Evolutionary conservation across 108 stramenopile genomes (phyloP).

Genomic region (Nannochloropsis oceanica): DNA sequence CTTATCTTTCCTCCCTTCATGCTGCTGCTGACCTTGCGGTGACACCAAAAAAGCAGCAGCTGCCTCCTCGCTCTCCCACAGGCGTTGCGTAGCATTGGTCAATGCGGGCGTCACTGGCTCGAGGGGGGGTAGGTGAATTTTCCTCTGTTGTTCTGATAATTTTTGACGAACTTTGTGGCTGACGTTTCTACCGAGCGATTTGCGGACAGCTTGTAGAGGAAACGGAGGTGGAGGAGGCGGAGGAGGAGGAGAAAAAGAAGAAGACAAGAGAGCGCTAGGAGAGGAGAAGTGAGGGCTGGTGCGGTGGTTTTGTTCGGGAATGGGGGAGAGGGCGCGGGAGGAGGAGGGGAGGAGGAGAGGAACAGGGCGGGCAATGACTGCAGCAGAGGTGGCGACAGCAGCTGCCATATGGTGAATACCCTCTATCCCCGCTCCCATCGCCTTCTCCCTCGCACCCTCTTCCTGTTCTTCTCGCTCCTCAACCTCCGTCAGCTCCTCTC

Average conservation of each 20-base stretch:
- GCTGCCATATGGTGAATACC: too few relatives aligned
- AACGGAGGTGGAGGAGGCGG: too few relatives aligned
- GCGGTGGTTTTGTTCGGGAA: neutral
- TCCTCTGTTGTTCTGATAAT: neutral
- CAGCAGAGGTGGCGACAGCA: too few relatives aligned
- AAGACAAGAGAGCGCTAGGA: neutral
- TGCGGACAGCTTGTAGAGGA: too few relatives aligned
- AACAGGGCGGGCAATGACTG: too few relatives aligned
- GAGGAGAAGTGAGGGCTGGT: neutral
- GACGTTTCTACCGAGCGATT: neutral
- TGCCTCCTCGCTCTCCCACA: neutral
- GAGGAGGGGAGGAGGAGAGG: neutral
- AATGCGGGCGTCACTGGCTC: neutral
- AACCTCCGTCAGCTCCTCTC: neutral
- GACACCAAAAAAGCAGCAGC: too few relatives aligned
- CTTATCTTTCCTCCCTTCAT: too few relatives aligned
- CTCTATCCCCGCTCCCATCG: too few relatives aligned
- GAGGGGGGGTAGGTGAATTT: neutral
- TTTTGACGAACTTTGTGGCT: neutral
- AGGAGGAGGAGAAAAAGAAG: too few relatives aligned
- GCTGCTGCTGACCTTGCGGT: too few relatives aligned
- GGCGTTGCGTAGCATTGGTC: neutral
- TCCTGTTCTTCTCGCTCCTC: neutral
- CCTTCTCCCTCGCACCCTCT: neutral
- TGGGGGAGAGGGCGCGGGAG: neutral